Evolutionary conservation across 73 alveolate species (phyloP).

Genomic region (Symbiodinium natans): DNA sequence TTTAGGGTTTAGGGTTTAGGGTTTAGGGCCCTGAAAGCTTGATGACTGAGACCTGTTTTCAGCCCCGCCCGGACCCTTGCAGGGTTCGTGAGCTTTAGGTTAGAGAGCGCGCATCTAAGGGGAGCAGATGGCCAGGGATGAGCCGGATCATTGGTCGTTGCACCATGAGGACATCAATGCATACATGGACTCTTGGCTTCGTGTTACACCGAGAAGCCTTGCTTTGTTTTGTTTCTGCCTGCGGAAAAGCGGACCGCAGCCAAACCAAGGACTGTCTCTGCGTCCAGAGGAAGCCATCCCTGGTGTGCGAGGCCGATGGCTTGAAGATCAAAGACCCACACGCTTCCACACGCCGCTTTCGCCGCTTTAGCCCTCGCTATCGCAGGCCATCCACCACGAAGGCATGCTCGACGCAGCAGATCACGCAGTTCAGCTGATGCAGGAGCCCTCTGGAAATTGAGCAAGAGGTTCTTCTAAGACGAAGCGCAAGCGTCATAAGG

Average conservation of each 20-base stretch:
- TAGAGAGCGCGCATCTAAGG: neutral
- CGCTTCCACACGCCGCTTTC: neutral
- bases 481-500: too few relatives aligned
- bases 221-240: neutral
- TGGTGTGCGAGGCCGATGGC: neutral
- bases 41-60: too few relatives aligned
- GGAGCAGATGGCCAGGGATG: neutral
- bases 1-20: too few relatives aligned
- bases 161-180: neutral
- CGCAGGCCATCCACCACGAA: neutral
- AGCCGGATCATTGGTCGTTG: constrained; percentile 1
- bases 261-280: neutral
- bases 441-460: neutral
- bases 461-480: too few relatives aligned
- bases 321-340: neutral
- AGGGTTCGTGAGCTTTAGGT: too few relatives aligned
- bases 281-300: neutral
- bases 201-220: too few relatives aligned
- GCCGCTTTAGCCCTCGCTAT: neutral
- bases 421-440: neutral
- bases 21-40: too few relatives aligned
- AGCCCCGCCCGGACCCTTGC: too few relatives aligned
- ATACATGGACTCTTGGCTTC: neutral
- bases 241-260: neutral
- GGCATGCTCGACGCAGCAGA: constrained; percentile 1